Conservation (phyloP, 2,329 filamentous ascomycete species). For the Talaromyces sp. region DNA sequence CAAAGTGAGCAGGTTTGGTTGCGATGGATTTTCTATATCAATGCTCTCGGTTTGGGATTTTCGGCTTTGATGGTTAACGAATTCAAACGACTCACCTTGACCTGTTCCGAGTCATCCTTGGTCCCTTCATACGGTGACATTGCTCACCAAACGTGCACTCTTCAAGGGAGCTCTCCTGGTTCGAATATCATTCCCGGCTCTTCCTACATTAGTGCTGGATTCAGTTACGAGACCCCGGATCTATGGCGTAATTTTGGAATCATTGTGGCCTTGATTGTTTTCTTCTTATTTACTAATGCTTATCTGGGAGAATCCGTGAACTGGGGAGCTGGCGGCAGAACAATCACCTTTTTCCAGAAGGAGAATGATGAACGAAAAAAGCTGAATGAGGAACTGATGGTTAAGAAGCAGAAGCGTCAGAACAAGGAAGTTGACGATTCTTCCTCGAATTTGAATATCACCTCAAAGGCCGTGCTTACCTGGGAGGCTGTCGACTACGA, state of each 20-base stretch:
- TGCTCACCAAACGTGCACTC: conserved; percentile 74
- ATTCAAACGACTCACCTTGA: conserved; percentile 66
- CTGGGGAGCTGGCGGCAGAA: conserved; percentile 34
- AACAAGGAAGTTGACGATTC: conserved; percentile 26
- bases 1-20: conserved; percentile 71
- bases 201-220: conserved; percentile 66
- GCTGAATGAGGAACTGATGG: conserved; percentile 14
- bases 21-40: conserved; percentile 67
- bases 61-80: conserved; percentile 82
- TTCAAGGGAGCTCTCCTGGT: conserved; percentile 68
- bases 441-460: conserved; percentile 49
- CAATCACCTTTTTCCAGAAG: conserved; percentile 28
- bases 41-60: conserved; percentile 71
- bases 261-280: conserved; percentile 34
- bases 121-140: conserved; percentile 67
- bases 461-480: conserved; percentile 55
- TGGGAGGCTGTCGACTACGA: conserved; percentile 53
- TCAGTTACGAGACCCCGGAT: conserved; percentile 63
- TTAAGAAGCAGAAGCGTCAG: conserved; percentile 13
- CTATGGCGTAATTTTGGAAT: conserved; percentile 63
- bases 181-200: conserved; percentile 61
- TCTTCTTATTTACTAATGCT: conserved; percentile 38
- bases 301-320: conserved; percentile 40
- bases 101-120: conserved; percentile 64
- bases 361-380: conserved; percentile 25